Conservation (phyloP, 768 basidiomycete genomes). For the Mrakia blollopis region DNA sequence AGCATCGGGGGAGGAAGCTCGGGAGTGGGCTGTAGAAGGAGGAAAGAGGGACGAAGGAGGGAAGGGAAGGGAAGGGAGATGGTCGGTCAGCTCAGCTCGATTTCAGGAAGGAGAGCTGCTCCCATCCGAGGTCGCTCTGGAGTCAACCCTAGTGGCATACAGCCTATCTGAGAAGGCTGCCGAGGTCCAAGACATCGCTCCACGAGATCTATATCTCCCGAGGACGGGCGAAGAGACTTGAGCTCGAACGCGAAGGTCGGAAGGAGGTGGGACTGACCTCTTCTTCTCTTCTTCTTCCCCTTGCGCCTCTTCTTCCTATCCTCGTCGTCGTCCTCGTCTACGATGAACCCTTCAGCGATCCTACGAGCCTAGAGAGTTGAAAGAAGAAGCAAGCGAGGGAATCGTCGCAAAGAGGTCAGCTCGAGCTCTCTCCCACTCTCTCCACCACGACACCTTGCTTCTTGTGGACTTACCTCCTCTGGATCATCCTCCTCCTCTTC, state of each 20-base stretch:
- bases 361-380: constrained; percentile 49
- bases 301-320: constrained; percentile 53
- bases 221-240: no score
- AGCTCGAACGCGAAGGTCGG: background rate
- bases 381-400: background rate
- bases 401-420: background rate
- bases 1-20: constrained; percentile 35
- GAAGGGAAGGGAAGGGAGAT: constrained; percentile 28
- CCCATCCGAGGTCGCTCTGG: background rate
- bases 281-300: constrained; percentile 54
- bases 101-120: background rate
- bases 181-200: no score
- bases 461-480: constrained; percentile 54
- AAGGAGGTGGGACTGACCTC: background rate
- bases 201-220: no score
- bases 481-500: constrained; percentile 68
- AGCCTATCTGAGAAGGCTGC: no score
- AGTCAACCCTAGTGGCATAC: no score
- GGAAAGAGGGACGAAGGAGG: background rate
- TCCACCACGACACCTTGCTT: background rate
- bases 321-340: constrained; percentile 81
- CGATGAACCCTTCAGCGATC: constrained; percentile 85
- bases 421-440: background rate
- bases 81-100: background rate
- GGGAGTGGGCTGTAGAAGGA: constrained; percentile 13